Evolutionary conservation across 2,329 filamentous ascomycete species (phyloP).

Genomic region (Ceratocystis papillata): DNA sequence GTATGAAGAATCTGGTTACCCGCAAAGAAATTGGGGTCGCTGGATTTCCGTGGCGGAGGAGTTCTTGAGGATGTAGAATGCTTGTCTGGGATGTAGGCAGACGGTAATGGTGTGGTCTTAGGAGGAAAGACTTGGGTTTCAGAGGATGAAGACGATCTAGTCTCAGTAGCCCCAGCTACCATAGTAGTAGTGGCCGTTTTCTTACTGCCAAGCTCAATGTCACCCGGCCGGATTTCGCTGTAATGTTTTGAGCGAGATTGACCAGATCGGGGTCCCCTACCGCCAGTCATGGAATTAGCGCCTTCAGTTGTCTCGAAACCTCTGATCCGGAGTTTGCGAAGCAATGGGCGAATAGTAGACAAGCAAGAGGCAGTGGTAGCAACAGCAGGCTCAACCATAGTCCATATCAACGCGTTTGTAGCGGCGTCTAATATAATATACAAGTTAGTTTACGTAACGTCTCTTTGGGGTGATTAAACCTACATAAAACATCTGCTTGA

Average conservation of each 20-base stretch:
- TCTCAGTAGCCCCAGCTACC: conserved; percentile 19
- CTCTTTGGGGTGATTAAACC: conserved; percentile 24
- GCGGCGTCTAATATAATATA: conserved; percentile 31
- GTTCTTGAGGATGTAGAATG: background rate
- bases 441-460: conserved; percentile 10
- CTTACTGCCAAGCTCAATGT: conserved; percentile 22
- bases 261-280: conserved; percentile 28
- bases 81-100: background rate
- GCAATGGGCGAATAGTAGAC: conserved; percentile 44
- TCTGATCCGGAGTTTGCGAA: conserved; percentile 38
- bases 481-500: conserved; percentile 41
- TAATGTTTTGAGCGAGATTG: conserved; percentile 27
- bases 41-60: background rate
- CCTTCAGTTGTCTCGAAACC: conserved; percentile 35
- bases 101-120: background rate
- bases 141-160: conserved; percentile 19
- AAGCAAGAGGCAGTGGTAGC: conserved; percentile 45
- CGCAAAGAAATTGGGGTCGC: background rate
- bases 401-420: conserved; percentile 47
- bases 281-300: conserved; percentile 13
- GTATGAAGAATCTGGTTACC: conserved; percentile 19
- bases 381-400: conserved; percentile 45
- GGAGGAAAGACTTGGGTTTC: conserved; percentile 18
- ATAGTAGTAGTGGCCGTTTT: conserved; percentile 17
- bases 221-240: conserved; percentile 17